Percentiles rank a stretch among this genome's conserved stretches.
These are phyloP conservation scores for Aspergillus fijiensis DNA, from an alignment of 2,329 filamentous ascomycete species.

Conservation along the genomic window DNA sequence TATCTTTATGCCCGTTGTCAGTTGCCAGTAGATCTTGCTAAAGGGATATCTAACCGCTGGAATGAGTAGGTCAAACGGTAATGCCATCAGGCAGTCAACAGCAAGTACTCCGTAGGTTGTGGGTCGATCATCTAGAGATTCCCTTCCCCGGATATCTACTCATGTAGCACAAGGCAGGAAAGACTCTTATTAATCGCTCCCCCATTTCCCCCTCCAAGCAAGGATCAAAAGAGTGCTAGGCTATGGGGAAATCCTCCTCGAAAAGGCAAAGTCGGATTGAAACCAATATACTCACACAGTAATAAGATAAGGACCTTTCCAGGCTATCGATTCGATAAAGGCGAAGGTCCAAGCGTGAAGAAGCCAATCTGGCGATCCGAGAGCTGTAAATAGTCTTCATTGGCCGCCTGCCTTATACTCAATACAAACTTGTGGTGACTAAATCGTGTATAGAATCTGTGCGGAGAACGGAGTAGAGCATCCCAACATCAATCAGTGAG, in stretches of 20 bases:
- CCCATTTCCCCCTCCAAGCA: neutral
- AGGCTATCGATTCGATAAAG: neutral
- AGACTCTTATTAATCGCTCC: neutral
- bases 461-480: no score
- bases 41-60: no score
- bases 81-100: neutral
- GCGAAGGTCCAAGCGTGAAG: neutral
- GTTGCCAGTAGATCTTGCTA: neutral
- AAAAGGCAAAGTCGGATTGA: neutral
- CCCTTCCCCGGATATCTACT: neutral
- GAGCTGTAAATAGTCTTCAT: neutral
- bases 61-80: neutral
- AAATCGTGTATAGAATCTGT: no score
- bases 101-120: neutral
- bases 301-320: neutral
- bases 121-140: neutral
- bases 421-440: no score
- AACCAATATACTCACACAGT: neutral
- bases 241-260: neutral
- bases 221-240: neutral
- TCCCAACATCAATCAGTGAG: no score
- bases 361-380: neutral
- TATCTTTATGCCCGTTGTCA: neutral
- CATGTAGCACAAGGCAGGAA: neutral
- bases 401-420: neutral